Conservation (phyloP, 306 rosid species). For the Psophocarpus tetragonolobus region DNA sequence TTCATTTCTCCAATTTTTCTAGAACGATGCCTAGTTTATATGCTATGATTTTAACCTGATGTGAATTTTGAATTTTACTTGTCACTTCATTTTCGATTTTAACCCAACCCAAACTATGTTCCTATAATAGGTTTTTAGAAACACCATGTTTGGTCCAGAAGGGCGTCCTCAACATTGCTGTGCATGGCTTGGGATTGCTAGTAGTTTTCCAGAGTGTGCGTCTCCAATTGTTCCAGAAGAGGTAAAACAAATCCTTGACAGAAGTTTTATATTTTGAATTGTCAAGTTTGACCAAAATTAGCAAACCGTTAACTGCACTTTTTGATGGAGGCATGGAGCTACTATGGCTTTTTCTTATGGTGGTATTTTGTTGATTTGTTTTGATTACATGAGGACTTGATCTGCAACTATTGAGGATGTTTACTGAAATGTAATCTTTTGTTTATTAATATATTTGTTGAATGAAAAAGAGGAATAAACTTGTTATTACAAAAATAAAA, state of each 20-base stretch:
- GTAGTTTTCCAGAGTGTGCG: constrained; percentile 98
- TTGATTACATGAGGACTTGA: constrained; percentile 3
- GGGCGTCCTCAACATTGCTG: constrained; percentile 99
- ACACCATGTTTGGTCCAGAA: constrained; percentile 99
- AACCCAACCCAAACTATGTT: constrained; percentile 30
- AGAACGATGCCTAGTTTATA: constrained; percentile 18
- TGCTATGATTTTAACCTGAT: constrained; percentile 14
- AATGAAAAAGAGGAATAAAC: constrained; percentile 25
- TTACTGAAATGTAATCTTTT: constrained; percentile 12
- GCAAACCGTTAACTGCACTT: background rate
- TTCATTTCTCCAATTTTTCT: constrained; percentile 19
- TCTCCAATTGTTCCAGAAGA: constrained; percentile 93
- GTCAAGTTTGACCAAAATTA: constrained; percentile 17
- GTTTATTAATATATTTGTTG: constrained; percentile 14
- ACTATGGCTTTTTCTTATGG: background rate
- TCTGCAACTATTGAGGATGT: constrained; percentile 18
- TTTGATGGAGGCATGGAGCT: background rate
- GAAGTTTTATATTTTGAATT: constrained; percentile 3
- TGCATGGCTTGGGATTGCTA: constrained; percentile 99
- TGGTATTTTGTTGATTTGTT: constrained; percentile 13
- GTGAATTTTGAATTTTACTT: constrained; percentile 27
- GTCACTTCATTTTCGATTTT: constrained; percentile 33
- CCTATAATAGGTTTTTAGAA: constrained; percentile 78
- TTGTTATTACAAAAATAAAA: background rate
- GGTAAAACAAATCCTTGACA: constrained; percentile 49